Conservation (phyloP, 345 rosid genomes). For the Physaria fendleri region DNA sequence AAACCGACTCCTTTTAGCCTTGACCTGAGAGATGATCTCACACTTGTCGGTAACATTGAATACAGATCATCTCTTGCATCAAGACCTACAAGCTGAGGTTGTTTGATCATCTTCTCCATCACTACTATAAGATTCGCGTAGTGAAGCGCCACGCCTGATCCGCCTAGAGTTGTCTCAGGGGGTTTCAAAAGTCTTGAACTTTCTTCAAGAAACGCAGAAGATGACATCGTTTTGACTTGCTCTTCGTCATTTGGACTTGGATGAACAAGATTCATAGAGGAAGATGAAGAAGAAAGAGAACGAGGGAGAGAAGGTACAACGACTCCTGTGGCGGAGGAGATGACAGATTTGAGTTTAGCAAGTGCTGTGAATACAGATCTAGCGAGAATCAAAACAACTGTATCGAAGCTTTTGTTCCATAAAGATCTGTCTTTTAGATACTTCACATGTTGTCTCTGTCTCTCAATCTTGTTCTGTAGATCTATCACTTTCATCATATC, state of each 20-base stretch:
- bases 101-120: constrained; percentile 89
- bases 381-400: constrained; percentile 46
- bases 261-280: constrained; percentile 63
- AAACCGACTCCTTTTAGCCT: constrained; percentile 75
- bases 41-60: constrained; percentile 69
- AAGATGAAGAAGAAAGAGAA: constrained; percentile 72
- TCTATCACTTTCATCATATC: constrained; percentile 48
- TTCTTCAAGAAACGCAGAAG: constrained; percentile 49
- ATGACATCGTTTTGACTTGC: constrained; percentile 11
- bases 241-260: constrained; percentile 39
- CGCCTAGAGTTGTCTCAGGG: constrained; percentile 64
- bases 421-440: constrained; percentile 71
- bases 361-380: constrained; percentile 63
- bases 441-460: constrained; percentile 78
- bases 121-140: constrained; percentile 79
- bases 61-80: constrained; percentile 90
- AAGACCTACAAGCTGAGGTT: constrained; percentile 83
- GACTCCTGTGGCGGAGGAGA: constrained; percentile 35
- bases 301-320: constrained; percentile 50
- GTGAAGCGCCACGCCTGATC: constrained; percentile 71
- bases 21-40: constrained; percentile 51
- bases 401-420: constrained; percentile 80
- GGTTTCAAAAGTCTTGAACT: constrained; percentile 61
- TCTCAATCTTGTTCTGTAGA: constrained; percentile 56
- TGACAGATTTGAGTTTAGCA: constrained; percentile 64